Percentiles rank a stretch among this genome's conserved stretches.
Conservation (phyloP, 2,329 filamentous ascomycete genomes). For the Fusarium veterinarium region DNA sequence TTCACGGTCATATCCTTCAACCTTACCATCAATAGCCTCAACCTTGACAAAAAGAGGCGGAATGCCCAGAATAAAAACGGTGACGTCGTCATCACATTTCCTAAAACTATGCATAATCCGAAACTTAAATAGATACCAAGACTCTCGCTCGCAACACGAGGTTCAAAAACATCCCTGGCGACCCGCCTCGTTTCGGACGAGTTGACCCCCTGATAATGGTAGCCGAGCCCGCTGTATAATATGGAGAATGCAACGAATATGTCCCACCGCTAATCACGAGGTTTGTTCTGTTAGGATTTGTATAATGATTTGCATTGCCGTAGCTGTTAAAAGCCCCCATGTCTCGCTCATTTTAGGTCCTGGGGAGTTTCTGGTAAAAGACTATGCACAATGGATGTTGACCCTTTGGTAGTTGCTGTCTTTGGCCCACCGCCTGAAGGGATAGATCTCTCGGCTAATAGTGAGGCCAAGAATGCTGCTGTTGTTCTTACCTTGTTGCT, state of each 20-base stretch:
- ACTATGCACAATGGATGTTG: constrained; percentile 1
- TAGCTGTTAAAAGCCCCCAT: neutral
- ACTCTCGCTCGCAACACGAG: neutral
- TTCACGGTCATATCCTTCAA: neutral
- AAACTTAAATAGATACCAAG: neutral
- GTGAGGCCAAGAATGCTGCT: constrained; percentile 1
- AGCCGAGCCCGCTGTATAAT: constrained; percentile 4
- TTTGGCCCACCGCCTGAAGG: constrained; percentile 12
- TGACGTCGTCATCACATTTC: neutral
- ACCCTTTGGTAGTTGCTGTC: constrained; percentile 1
- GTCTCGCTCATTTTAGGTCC: neutral
- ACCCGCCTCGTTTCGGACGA: constrained; percentile 13
- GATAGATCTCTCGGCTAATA: constrained; percentile 6
- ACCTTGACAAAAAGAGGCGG: too few species aligned
- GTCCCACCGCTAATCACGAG: constrained; percentile 1
- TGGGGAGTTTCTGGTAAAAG: too few species aligned
- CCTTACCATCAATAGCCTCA: neutral
- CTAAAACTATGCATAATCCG: neutral
- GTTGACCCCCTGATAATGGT: constrained; percentile 1
- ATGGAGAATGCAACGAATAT: constrained; percentile 11
- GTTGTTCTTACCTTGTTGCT: constrained; percentile 10
- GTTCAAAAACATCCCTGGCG: neutral
- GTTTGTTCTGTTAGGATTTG: neutral
- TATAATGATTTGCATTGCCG: neutral
- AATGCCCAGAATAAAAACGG: neutral